Percentiles rank a stretch among this genome's conserved stretches.
These are phyloP conservation scores for Coleophoma cylindrospora DNA, from an alignment of 2,329 filamentous ascomycete species.

Conservation along the genomic window DNA sequence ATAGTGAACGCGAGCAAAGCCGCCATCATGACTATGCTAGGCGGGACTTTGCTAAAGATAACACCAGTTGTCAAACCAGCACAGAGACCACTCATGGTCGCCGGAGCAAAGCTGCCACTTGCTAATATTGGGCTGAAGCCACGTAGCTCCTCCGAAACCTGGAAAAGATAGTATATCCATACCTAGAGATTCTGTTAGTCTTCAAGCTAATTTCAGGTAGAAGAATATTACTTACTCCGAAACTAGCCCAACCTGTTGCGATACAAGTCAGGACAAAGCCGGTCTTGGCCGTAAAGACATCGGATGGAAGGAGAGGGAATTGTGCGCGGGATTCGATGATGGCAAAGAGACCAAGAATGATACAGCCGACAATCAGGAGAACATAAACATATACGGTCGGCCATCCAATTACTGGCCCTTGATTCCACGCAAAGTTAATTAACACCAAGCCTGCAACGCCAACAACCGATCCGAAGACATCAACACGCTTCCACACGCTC, in stretches of 20 bases:
- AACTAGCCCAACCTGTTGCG: slow-evolving; percentile 19
- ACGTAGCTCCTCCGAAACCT: slow-evolving; percentile 20
- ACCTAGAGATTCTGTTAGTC: background rate
- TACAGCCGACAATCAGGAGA: slow-evolving; percentile 35
- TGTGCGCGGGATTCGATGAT: slow-evolving; percentile 20
- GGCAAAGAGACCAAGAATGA: slow-evolving; percentile 17
- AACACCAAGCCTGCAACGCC: slow-evolving; percentile 45
- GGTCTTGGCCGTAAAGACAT: slow-evolving; percentile 40
- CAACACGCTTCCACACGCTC: slow-evolving; percentile 22
- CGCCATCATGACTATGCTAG: slow-evolving; percentile 30
- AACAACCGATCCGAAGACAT: slow-evolving; percentile 37
- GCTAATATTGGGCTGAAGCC: slow-evolving; percentile 23
- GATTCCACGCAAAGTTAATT: slow-evolving; percentile 51
- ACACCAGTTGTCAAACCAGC: slow-evolving; percentile 29
- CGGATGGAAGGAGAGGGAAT: slow-evolving; percentile 53
- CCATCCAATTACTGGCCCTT: slow-evolving; percentile 17
- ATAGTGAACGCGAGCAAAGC: slow-evolving; percentile 31
- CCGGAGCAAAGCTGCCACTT: slow-evolving; percentile 22
- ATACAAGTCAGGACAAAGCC: slow-evolving; percentile 36
- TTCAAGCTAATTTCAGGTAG: background rate
- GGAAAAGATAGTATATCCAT: slow-evolving; percentile 22
- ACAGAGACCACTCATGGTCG: slow-evolving; percentile 22
- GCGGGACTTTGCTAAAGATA: slow-evolving; percentile 24
- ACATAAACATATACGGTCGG: slow-evolving; percentile 14
- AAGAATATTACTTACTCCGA: slow-evolving; percentile 13